Conservation (phyloP, 768 basidiomycete species). For the Pseudohyphozyma bogoriensis region DNA sequence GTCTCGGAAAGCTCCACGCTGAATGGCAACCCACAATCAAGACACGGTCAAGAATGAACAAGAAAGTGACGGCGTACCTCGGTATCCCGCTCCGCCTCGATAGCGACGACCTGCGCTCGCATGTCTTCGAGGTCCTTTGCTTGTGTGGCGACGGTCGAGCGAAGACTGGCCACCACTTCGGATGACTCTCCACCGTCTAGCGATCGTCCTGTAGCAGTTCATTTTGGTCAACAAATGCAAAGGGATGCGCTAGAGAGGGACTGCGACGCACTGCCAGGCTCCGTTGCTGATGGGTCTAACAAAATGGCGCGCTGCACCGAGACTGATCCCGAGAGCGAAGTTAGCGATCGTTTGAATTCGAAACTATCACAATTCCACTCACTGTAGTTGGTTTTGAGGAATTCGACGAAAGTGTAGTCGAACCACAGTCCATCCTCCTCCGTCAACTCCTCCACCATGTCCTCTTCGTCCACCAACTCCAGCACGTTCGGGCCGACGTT, state of each 20-base stretch:
- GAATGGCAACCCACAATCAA: neutral
- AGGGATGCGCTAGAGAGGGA: neutral
- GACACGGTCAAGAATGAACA: too few relatives aligned
- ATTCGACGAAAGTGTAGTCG: slow-evolving; percentile 96
- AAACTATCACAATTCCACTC: slow-evolving; percentile 34
- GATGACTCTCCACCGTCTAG: slow-evolving; percentile 62
- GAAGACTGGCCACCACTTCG: slow-evolving; percentile 70
- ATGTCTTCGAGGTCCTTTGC: slow-evolving; percentile 44
- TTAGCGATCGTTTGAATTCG: neutral
- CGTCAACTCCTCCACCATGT: slow-evolving; percentile 34
- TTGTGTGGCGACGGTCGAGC: slow-evolving; percentile 72
- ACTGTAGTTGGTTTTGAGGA: slow-evolving; percentile 98
- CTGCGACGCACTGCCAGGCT: neutral
- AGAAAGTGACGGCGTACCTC: slow-evolving; percentile 12
- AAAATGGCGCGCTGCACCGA: slow-evolving; percentile 42
- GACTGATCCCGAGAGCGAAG: slow-evolving; percentile 30
- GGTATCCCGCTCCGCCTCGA: slow-evolving; percentile 29
- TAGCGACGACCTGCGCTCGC: slow-evolving; percentile 30
- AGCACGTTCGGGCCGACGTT: slow-evolving; percentile 73
- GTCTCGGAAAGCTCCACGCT: slow-evolving; percentile 15
- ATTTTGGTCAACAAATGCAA: neutral
- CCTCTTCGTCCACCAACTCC: slow-evolving; percentile 43
- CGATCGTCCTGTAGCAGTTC: slow-evolving; percentile 58
- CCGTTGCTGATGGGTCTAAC: slow-evolving; percentile 37
- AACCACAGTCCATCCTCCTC: slow-evolving; percentile 80